Conservation (phyloP, 1,284 basidiomycete genomes). For the Phylloboletellus chloephorus region DNA sequence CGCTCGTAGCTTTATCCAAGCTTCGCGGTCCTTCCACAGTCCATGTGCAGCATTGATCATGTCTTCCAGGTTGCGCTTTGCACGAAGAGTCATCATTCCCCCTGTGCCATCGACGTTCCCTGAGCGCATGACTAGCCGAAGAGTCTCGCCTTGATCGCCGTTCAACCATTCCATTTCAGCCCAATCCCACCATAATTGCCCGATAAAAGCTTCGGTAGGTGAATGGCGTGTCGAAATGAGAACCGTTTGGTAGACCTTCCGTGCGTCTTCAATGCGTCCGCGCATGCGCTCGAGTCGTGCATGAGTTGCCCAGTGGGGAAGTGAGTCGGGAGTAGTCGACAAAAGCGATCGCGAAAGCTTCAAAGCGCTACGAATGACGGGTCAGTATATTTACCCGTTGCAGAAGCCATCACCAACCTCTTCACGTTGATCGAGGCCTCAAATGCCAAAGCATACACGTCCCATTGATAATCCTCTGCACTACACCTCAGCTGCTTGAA, state of each 20-base stretch:
- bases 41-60: constrained; percentile 31
- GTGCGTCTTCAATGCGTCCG: constrained; percentile 65
- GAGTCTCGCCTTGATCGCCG: constrained; percentile 44
- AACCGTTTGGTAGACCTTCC: constrained; percentile 78
- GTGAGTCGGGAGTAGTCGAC: constrained; percentile 56
- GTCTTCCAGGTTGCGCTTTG: constrained; percentile 55
- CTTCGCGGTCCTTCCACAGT: constrained; percentile 51
- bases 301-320: constrained; percentile 76
- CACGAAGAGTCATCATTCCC: constrained; percentile 50
- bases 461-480: constrained; percentile 55
- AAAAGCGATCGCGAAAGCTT: constrained; percentile 73
- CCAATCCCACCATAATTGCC: constrained; percentile 80
- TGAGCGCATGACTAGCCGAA: constrained; percentile 50
- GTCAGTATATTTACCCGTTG: constrained; percentile 9
- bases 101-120: constrained; percentile 47
- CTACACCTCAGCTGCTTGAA: constrained; percentile 53
- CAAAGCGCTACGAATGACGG: constrained; percentile 48
- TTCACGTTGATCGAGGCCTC: constrained; percentile 61
- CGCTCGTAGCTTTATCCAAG: constrained; percentile 59
- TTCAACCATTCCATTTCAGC: constrained; percentile 85
- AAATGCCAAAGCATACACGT: constrained; percentile 58
- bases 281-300: constrained; percentile 75
- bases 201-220: constrained; percentile 34
- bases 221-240: constrained; percentile 42
- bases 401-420: constrained; percentile 38